Evolutionary conservation across 306 rosid species (phyloP).

Genomic region (Glycine soja): DNA sequence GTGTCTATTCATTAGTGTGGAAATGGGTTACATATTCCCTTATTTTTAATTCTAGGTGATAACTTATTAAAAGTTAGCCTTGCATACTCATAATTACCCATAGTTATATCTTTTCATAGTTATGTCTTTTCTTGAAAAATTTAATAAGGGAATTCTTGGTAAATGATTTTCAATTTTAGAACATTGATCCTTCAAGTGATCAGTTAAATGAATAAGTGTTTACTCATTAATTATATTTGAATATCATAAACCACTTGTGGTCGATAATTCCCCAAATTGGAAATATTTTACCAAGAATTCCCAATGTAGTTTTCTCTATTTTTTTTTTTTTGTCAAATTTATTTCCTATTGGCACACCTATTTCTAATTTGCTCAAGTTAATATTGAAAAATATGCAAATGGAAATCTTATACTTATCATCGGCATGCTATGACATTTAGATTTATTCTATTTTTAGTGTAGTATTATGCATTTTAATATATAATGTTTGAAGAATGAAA

Average conservation of each 20-base stretch:
- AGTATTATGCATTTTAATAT: conserved; percentile 20
- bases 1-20: conserved; percentile 4
- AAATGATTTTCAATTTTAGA: conserved; percentile 11
- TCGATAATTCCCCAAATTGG: not conserved
- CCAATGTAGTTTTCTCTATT: not conserved
- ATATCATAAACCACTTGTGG: conserved; percentile 3
- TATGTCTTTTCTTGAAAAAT: not conserved
- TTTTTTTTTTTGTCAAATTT: not conserved
- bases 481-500: conserved; percentile 34
- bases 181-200: conserved; percentile 28
- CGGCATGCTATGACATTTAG: conserved; percentile 14
- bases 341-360: not conserved
- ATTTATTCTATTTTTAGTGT: not conserved
- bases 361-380: not conserved
- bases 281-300: conserved; percentile 3
- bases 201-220: conserved; percentile 3
- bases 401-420: conserved; percentile 15
- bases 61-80: conserved; percentile 4
- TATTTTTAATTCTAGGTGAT: conserved; percentile 4
- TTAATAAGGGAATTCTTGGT: not conserved
- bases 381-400: conserved; percentile 9
- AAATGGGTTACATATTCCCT: conserved; percentile 13
- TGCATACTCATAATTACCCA: conserved; percentile 7
- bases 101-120: too few species aligned
- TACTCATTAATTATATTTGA: not conserved